A percentile compares a stretch with the other conserved stretches of the same genome.
phyloP scores from a whole-genome alignment of 2,329 filamentous ascomycete species.

The Mollisiaceae sp. region DNA sequence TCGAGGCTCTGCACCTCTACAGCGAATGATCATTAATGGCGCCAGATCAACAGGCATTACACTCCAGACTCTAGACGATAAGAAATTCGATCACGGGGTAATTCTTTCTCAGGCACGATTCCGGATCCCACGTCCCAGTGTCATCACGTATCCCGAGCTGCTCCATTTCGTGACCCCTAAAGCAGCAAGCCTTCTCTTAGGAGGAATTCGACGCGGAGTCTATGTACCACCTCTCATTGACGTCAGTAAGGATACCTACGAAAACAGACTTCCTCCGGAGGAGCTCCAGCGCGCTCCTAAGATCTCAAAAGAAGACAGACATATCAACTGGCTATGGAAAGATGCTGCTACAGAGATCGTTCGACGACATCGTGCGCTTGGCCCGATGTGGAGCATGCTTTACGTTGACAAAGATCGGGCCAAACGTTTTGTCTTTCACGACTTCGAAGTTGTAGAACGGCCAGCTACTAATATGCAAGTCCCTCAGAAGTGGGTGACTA shows the following conservation, averaged over 20 bases:
- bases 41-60: constrained; percentile 73
- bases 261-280: constrained; percentile 23
- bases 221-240: constrained; percentile 65
- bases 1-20: constrained; percentile 83
- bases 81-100: constrained; percentile 77
- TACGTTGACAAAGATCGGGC: background rate
- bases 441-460: constrained; percentile 1
- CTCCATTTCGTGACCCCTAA: constrained; percentile 60
- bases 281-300: constrained; percentile 69
- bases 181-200: constrained; percentile 74
- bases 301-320: constrained; percentile 66
- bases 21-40: constrained; percentile 76
- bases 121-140: constrained; percentile 52
- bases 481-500: background rate
- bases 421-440: constrained; percentile 6
- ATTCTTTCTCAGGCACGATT: constrained; percentile 75
- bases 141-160: constrained; percentile 55
- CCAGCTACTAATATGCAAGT: background rate
- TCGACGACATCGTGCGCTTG: constrained; percentile 45
- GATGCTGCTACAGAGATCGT: constrained; percentile 61
- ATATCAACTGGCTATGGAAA: constrained; percentile 61
- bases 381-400: background rate
- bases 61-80: constrained; percentile 82
- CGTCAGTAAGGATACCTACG: background rate
- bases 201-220: constrained; percentile 63